phyloP scores from a whole-genome alignment of 225 moss, liverwort and hornwort species.

The Pseudoscleropodium purum region DNA sequence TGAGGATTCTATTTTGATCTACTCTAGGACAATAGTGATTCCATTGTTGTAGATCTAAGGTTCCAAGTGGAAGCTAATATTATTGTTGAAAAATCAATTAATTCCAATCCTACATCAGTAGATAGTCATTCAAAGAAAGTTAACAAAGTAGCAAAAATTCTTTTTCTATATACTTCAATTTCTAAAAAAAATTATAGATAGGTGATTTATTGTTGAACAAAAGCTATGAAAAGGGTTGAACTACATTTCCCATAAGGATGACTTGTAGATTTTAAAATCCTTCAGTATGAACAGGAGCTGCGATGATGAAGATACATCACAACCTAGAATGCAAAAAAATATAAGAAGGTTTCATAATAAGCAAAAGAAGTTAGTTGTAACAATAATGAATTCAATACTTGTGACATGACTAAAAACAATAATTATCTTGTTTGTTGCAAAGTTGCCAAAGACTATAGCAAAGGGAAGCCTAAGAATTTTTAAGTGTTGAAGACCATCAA shows the following conservation, averaged over 20 bases:
- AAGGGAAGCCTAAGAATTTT: no score
- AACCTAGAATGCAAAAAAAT: neutral
- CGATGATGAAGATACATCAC: neutral
- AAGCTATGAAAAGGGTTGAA: neutral
- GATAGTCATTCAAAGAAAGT: neutral
- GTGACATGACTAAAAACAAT: no score
- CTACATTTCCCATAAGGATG: neutral
- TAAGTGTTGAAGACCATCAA: no score
- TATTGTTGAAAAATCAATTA: neutral
- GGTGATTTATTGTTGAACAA: rapidly evolving
- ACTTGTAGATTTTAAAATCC: neutral
- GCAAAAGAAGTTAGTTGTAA: no score
- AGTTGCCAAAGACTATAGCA: no score
- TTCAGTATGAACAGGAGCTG: neutral
- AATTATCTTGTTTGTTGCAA: no score
- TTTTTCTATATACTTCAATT: neutral
- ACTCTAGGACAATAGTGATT: rapidly evolving
- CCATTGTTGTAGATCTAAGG: rapidly evolving
- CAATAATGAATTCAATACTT: no score
- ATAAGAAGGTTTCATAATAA: neutral
- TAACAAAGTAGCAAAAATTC: neutral
- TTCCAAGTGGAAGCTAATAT: neutral
- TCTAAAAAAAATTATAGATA: neutral
- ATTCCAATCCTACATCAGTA: neutral
- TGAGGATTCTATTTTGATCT: rapidly evolving